These are phyloP conservation scores for Linanthus parryae DNA, from an alignment of 148 eudicot species.

Conservation along the genomic window DNA sequence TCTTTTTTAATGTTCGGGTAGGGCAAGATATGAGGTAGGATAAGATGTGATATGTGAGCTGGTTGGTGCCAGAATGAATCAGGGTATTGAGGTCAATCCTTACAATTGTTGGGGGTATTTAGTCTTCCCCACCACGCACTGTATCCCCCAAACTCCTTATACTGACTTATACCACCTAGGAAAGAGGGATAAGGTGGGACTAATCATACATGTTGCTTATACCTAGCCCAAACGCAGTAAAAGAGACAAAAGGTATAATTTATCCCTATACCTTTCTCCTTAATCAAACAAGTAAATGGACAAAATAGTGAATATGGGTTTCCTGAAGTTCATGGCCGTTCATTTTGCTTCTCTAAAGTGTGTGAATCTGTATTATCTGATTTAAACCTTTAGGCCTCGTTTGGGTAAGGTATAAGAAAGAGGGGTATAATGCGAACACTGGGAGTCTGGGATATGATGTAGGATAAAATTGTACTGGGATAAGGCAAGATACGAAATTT, in stretches of 20 bases:
- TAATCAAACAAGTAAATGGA: not conserved
- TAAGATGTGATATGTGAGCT: not conserved
- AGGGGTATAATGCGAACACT: not conserved
- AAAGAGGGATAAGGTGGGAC: not conserved
- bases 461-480: too few relatives aligned
- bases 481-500: too few relatives aligned
- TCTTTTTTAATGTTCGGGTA: not conserved
- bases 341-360: not conserved
- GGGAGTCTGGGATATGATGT: too few relatives aligned
- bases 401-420: not conserved
- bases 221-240: too few relatives aligned
- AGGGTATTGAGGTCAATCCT: not conserved
- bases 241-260: too few relatives aligned
- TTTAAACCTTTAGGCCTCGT: too few relatives aligned
- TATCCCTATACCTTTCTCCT: too few relatives aligned
- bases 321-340: not conserved
- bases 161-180: not conserved
- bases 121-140: not conserved
- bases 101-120: not conserved
- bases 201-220: too few relatives aligned
- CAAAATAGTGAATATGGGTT: not conserved
- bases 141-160: not conserved
- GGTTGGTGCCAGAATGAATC: not conserved
- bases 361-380: not conserved
- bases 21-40: not conserved